Conservation (phyloP, 169 alveolate genomes). For the Amoebophrya sp. region DNA sequence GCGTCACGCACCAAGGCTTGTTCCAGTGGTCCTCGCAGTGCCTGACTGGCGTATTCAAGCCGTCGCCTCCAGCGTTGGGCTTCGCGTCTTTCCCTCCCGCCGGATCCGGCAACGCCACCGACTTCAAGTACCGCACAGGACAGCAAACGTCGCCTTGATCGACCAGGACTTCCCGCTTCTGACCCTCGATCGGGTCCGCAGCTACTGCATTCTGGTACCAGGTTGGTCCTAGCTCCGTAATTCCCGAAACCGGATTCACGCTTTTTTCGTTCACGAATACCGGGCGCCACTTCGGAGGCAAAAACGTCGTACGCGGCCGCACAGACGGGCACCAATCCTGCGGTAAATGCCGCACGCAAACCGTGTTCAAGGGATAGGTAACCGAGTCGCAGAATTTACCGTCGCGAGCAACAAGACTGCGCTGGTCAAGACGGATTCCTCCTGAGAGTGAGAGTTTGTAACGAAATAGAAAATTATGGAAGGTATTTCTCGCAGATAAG, state of each 20-base stretch:
- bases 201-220: neutral
- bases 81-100: neutral
- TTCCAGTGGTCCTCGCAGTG: conserved; percentile 24
- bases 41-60: neutral
- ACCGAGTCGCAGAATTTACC: neutral
- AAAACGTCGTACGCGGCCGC: neutral
- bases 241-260: neutral
- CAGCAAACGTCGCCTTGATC: conserved; percentile 3
- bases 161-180: neutral
- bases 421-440: neutral
- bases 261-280: neutral
- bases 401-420: neutral
- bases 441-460: too few relatives aligned
- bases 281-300: conserved; percentile 11
- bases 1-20: conserved; percentile 10
- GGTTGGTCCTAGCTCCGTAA: neutral
- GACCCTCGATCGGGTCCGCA: neutral
- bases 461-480: too few relatives aligned
- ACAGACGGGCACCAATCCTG: neutral
- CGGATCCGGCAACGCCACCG: neutral
- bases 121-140: neutral
- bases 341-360: neutral
- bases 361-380: neutral
- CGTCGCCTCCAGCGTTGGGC: neutral
- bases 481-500: too few relatives aligned